Percentiles rank a stretch among this genome's conserved stretches.
Evolutionary conservation across 805 yeast species (phyloP).

Genomic region (Candida maltosa): DNA sequence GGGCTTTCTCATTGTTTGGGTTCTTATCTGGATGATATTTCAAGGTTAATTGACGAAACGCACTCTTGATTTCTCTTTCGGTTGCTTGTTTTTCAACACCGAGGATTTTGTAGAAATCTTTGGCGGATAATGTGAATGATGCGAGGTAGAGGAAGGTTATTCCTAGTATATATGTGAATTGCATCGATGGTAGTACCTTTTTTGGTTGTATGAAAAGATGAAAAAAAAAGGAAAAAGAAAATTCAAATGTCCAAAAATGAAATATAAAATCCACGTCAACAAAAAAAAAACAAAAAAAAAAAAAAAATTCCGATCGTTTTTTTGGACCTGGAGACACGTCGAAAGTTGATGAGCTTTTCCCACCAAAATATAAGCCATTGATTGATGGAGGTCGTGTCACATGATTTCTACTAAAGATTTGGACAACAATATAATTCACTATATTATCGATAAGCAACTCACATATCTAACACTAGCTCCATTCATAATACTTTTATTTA

Average conservation of each 20-base stretch:
- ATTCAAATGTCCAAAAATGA: no score
- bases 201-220: slow-evolving; percentile 1
- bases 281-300: slow-evolving; percentile 2
- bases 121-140: slow-evolving; percentile 10
- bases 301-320: no score
- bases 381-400: no score
- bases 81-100: slow-evolving; percentile 69
- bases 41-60: slow-evolving; percentile 77
- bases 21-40: slow-evolving; percentile 96
- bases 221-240: no score
- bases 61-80: slow-evolving; percentile 80
- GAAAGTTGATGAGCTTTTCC: no score
- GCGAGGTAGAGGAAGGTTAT: slow-evolving; percentile 1
- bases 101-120: slow-evolving; percentile 57
- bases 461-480: no score
- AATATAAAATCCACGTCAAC: slow-evolving; percentile 9
- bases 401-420: no score
- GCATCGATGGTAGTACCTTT: slow-evolving; percentile 1
- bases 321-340: no score
- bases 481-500: no score
- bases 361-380: no score
- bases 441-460: no score
- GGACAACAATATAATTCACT: no score
- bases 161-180: slow-evolving; percentile 3
- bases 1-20: slow-evolving; percentile 70